A percentile compares a stretch with the other conserved stretches of the same genome.
Evolutionary conservation across 2,329 filamentous ascomycete genomes (phyloP).

Genomic region (Davidsoniella eucalypti): DNA sequence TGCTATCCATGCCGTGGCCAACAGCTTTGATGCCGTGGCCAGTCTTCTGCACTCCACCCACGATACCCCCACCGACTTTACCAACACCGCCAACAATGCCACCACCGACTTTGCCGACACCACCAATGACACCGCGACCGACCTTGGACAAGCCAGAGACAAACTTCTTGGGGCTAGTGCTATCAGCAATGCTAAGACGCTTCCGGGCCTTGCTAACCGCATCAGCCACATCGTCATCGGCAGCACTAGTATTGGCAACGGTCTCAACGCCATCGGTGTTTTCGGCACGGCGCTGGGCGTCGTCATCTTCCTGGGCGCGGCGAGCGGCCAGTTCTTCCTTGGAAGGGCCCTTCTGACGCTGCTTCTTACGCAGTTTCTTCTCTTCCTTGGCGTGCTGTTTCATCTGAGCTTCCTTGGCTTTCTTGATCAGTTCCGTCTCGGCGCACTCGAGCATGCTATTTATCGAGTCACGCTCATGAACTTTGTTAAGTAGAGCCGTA

Average conservation of each 20-base stretch:
- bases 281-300: conserved; percentile 34
- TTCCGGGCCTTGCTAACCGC: conserved; percentile 24
- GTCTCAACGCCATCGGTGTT: conserved; percentile 31
- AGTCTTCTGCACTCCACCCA: conserved; percentile 25
- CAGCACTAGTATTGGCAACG: conserved; percentile 21
- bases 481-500: conserved; percentile 68
- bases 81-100: conserved; percentile 8
- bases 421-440: conserved; percentile 68
- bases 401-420: conserved; percentile 63
- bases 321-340: conserved; percentile 34
- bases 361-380: conserved; percentile 42
- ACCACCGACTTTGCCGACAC: conserved; percentile 8
- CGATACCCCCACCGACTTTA: conserved; percentile 21
- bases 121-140: conserved; percentile 7
- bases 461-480: conserved; percentile 55
- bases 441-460: conserved; percentile 61
- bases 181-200: conserved; percentile 7
- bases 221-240: conserved; percentile 34
- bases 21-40: conserved; percentile 31
- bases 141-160: conserved; percentile 18
- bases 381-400: conserved; percentile 48
- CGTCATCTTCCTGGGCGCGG: conserved; percentile 31
- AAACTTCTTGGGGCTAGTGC: conserved; percentile 22
- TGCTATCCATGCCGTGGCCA: conserved; percentile 32
- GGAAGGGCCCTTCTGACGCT: conserved; percentile 30